Percentiles rank a stretch among this genome's conserved stretches.
Evolutionary conservation across 31 red algal species (phyloP).

Genomic region (Porphyra umbilicalis): DNA sequence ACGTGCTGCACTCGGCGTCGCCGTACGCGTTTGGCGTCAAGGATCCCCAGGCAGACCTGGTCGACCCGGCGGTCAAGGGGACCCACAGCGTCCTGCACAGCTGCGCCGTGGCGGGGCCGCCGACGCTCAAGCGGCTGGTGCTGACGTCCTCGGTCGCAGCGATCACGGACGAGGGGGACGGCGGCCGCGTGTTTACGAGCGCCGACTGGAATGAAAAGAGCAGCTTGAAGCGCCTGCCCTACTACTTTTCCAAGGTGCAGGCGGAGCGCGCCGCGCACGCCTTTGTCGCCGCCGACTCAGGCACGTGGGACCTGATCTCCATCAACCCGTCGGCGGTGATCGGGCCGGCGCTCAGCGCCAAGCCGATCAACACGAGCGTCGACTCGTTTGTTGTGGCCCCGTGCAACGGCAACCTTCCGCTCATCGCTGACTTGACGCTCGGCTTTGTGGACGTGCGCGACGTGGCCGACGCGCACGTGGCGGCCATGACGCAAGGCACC

Average conservation of each 20-base stretch:
- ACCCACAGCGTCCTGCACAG: conserved; percentile 30
- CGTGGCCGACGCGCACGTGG: conserved; percentile 53
- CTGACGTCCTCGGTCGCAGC: conserved; percentile 59
- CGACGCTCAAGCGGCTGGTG: conserved; percentile 29
- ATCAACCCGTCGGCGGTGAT: conserved; percentile 47
- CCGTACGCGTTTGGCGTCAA: conserved; percentile 25
- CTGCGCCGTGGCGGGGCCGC: conserved; percentile 11
- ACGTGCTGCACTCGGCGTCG: conserved; percentile 55
- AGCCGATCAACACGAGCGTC: conserved; percentile 14
- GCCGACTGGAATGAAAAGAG: conserved; percentile 42
- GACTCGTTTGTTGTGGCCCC: conserved; percentile 7
- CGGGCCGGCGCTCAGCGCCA: conserved; percentile 30
- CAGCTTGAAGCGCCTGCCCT: conserved; percentile 16
- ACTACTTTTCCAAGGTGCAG: conserved; percentile 42
- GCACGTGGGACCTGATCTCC: conserved; percentile 23
- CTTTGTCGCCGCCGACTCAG: conserved; percentile 4
- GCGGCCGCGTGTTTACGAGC: conserved; percentile 15
- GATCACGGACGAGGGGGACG: conserved; percentile 20
- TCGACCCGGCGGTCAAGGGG: conserved; percentile 61
- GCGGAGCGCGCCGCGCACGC: conserved; percentile 60
- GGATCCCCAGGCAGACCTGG: conserved; percentile 26
- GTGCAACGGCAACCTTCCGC: conserved; percentile 3
- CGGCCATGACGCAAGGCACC: conserved; percentile 22
- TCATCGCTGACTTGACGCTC: conserved; percentile 16
- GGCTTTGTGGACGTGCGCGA: conserved; percentile 66